phyloP scores from a whole-genome alignment of 78 protist genomes.

The Polysphondylium violaceum region DNA sequence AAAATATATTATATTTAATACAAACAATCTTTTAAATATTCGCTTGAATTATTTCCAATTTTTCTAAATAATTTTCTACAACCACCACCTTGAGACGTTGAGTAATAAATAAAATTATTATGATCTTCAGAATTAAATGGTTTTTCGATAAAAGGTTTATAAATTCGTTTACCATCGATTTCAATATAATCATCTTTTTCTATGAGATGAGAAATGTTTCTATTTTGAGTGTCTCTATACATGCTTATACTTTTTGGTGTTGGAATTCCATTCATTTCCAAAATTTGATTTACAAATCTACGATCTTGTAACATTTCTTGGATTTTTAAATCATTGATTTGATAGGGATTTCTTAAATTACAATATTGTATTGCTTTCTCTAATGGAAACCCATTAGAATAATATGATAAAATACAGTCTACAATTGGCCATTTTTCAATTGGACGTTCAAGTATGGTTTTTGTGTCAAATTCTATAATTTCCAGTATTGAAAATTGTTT shows the following conservation, averaged over 20 bases:
- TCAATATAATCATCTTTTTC: constrained; percentile 72
- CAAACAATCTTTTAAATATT: constrained; percentile 35
- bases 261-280: constrained; percentile 77
- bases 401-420: constrained; percentile 88
- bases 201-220: background rate
- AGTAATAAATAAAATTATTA: constrained; percentile 94
- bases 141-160: constrained; percentile 97
- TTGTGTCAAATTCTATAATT: constrained; percentile 4
- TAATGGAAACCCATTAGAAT: constrained; percentile 92
- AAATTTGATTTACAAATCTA: constrained; percentile 61
- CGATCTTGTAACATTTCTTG: constrained; percentile 83
- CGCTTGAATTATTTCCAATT: constrained; percentile 87
- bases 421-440: constrained; percentile 90
- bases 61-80: constrained; percentile 94
- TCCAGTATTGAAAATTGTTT: constrained; percentile 17
- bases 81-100: constrained; percentile 90
- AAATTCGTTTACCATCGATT: constrained; percentile 76
- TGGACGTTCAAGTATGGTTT: constrained; percentile 32
- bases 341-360: constrained; percentile 73
- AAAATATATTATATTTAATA: background rate
- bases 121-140: constrained; percentile 96
- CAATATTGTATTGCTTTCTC: constrained; percentile 77
- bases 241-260: constrained; percentile 31
- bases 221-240: background rate
- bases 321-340: constrained; percentile 85